Evolutionary conservation across 192 early-diverging fungal species (phyloP), one percentile per base, ranked within the genome.

Genomic region (Coemansia sp.): DNA sequence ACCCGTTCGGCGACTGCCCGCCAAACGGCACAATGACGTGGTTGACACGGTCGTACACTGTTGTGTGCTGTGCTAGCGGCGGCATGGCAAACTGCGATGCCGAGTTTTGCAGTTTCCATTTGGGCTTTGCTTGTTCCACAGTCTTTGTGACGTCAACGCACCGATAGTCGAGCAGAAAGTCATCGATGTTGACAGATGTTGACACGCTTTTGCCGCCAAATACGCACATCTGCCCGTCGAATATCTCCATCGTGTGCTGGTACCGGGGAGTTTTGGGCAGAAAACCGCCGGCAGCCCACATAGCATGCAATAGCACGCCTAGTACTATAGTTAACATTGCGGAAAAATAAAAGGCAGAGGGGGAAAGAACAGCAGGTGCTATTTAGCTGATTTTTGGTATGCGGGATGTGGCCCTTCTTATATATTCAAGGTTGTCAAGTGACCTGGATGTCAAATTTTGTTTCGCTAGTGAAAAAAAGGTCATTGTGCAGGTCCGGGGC

Each of bases 71-170:
- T 10, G 75, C 75, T 3, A 78, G 53, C 17, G 75, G 75, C n/a
- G 75, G 75, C 75, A 78, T 78, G 14, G 62, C 75, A 68, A 78
- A 78, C 56, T 62, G 69, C 31, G 75, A 78, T 2, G 75, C 69
- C 5, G 75, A 78, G 54, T 63, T 65, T 28, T 67, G 75, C 6
- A 28, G 49, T 49, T 58, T 65, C 75, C 75, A 78, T n/a, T 62
- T 21, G 1, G 75, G 75, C 1, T 42, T 50, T 3, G 40, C 9
- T 26, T 69, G 75, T 19, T 69, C 52, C 7, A 78, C 44, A 0
- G 58, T 12, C 50, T 65, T 68, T 54, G 75, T 78, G 11, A 69
- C 23, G 20, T 78, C 69, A 8, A 78, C 69, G 21, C 75, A 78
- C 5, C 69, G 69, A 26, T 72, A 78, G 60, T 78, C 75, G 11